phyloP scores from a whole-genome alignment of 495 filamentous ascomycete species.

The Aspergillus wentii region DNA sequence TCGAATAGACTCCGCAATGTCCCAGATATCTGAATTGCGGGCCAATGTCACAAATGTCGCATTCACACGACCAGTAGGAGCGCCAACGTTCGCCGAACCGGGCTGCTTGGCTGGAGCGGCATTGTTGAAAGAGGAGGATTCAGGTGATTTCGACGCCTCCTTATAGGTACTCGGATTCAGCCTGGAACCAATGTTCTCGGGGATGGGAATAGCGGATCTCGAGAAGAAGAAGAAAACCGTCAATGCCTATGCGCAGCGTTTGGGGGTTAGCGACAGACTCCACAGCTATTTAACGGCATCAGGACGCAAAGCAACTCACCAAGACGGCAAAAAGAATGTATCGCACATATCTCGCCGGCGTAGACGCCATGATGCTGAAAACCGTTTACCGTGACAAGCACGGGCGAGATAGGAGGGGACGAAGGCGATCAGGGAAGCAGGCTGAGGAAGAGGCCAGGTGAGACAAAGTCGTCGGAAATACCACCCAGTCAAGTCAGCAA shows the following conservation, averaged over 20 bases:
- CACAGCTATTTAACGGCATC: too few relatives aligned
- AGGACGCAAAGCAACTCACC: constrained; percentile 46
- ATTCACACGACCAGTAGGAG: constrained; percentile 69
- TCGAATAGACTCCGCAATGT: constrained; percentile 90
- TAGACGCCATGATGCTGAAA: constrained; percentile 54
- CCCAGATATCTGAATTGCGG: constrained; percentile 90
- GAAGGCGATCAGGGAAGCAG: too few relatives aligned
- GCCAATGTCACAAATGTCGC: constrained; percentile 96
- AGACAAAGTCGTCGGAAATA: too few relatives aligned
- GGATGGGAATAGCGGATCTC: constrained; percentile 55
- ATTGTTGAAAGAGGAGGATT: constrained; percentile 3
- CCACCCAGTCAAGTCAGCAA: too few relatives aligned
- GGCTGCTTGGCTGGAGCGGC: constrained; percentile 14
- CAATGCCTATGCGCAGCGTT: constrained; percentile 48
- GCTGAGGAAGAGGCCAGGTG: too few relatives aligned
- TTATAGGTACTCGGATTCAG: constrained; percentile 19
- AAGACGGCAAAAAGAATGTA: constrained; percentile 86
- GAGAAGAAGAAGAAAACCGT: constrained; percentile 77
- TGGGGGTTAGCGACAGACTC: too few relatives aligned
- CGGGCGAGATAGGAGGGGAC: too few relatives aligned
- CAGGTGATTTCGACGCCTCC: constrained; percentile 5
- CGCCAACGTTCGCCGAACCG: constrained; percentile 36
- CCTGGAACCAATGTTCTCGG: constrained; percentile 23
- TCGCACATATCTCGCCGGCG: constrained; percentile 68
- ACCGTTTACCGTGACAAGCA: not conserved